Conservation (phyloP, 495 filamentous ascomycete species). For the Penicilliopsis zonata region DNA sequence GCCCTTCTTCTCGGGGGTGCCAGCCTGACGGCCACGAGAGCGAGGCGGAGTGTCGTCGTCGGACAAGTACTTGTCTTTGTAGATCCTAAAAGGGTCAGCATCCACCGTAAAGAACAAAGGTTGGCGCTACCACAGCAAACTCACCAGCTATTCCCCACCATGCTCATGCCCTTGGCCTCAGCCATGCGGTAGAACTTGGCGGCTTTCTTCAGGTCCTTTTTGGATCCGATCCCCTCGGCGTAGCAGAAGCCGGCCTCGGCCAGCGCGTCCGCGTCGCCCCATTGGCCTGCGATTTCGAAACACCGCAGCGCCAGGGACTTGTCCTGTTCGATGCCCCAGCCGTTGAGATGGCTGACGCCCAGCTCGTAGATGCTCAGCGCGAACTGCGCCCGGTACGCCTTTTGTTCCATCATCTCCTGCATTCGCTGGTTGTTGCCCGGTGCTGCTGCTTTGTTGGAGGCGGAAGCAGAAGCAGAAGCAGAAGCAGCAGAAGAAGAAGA, state of each 20-base stretch:
- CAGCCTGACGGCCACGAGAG: constrained; percentile 24
- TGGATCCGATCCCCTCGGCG: constrained; percentile 71
- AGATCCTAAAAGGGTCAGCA: constrained; percentile 51
- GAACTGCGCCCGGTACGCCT: constrained; percentile 79
- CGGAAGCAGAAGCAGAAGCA: no score
- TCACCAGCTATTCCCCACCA: constrained; percentile 97
- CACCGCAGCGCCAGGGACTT: constrained; percentile 79
- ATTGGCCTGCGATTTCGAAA: constrained; percentile 91
- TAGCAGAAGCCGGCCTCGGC: constrained; percentile 84
- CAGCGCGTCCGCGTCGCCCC: constrained; percentile 95
- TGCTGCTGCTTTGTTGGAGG: constrained; percentile 49
- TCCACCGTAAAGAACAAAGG: constrained; percentile 1
- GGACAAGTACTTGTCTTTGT: constrained; percentile 89
- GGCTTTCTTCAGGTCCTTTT: constrained; percentile 92
- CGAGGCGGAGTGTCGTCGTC: constrained; percentile 42
- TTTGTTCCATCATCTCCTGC: constrained; percentile 53
- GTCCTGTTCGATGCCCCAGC: constrained; percentile 93
- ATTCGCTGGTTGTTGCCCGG: no score
- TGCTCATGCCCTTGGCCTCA: constrained; percentile 85
- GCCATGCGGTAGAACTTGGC: constrained; percentile 84
- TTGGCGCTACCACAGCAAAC: constrained; percentile 16
- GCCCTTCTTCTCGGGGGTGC: constrained; percentile 42
- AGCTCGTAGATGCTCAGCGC: constrained; percentile 92
- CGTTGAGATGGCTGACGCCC: constrained; percentile 94
- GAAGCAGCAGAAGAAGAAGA: no score